These are phyloP conservation scores for Helotiales sp. DNA, from an alignment of 2,329 filamentous ascomycete genomes.

Conservation along the genomic window DNA sequence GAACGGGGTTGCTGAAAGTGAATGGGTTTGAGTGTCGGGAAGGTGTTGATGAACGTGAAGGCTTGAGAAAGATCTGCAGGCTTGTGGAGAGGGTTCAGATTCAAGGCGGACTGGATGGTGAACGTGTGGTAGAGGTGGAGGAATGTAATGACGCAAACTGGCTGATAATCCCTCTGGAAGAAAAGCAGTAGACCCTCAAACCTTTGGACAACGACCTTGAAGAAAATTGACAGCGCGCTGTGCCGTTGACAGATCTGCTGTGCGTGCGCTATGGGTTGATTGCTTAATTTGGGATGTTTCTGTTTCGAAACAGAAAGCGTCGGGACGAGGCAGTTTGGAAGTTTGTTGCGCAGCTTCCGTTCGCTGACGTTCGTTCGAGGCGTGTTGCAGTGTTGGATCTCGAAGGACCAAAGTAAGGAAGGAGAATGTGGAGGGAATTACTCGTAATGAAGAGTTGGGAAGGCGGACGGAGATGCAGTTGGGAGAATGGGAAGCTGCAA, in stretches of 20 bases:
- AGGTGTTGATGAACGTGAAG: constrained; percentile 39
- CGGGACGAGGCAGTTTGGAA: constrained; percentile 20
- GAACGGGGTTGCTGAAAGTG: constrained; percentile 36
- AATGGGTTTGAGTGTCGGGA: constrained; percentile 32
- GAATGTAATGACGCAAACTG: constrained; percentile 32
- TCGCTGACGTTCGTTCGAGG: neutral
- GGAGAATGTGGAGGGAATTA: constrained; percentile 2
- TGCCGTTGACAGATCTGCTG: neutral
- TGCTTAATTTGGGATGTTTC: constrained; percentile 29
- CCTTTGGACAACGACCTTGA: constrained; percentile 32
- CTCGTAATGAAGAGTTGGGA: neutral
- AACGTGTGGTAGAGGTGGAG: constrained; percentile 29
- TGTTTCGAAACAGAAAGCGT: constrained; percentile 31
- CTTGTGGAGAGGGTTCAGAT: constrained; percentile 27
- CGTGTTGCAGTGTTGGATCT: constrained; percentile 1
- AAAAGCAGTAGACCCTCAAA: constrained; percentile 38
- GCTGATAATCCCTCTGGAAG: constrained; percentile 31
- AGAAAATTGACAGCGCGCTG: neutral
- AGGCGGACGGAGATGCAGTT: constrained; percentile 2
- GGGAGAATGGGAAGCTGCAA: neutral
- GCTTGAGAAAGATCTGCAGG: constrained; percentile 27
- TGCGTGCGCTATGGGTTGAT: constrained; percentile 1
- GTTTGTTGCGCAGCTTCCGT: constrained; percentile 3
- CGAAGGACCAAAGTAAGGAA: neutral
- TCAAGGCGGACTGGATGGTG: constrained; percentile 15